These are phyloP conservation scores for Neoboletus magnificus DNA, from an alignment of 768 basidiomycete genomes.

Conservation along the genomic window DNA sequence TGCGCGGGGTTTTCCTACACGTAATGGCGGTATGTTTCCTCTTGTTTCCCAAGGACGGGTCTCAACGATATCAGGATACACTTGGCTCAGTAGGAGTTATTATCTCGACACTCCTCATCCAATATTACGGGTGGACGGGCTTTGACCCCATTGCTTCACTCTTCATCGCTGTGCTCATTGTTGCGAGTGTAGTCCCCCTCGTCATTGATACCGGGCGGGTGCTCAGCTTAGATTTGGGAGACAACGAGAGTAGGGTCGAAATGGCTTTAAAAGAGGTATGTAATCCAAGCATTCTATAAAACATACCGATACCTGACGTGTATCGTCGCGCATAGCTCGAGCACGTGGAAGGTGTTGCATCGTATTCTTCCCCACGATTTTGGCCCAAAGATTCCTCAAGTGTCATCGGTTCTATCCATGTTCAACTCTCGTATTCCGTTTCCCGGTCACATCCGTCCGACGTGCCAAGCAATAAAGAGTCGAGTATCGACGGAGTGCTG, in stretches of 20 bases:
- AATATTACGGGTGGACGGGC: conserved; percentile 96
- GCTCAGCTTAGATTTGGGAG: conserved; percentile 81
- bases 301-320: neutral
- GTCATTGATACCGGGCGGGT: conserved; percentile 92
- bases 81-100: conserved; percentile 98
- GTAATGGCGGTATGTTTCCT: conserved; percentile 78
- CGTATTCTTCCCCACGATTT: conserved; percentile 80
- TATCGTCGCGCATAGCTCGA: conserved; percentile 47
- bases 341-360: conserved; percentile 73
- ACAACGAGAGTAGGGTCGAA: conserved; percentile 51
- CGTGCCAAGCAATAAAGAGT: conserved; percentile 27
- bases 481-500: conserved; percentile 57
- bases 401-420: conserved; percentile 87
- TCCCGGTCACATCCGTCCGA: conserved; percentile 53
- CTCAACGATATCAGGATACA: conserved; percentile 61
- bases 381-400: conserved; percentile 93
- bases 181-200: conserved; percentile 92
- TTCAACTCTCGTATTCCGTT: conserved; percentile 71
- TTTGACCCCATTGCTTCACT: conserved; percentile 98
- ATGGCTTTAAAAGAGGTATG: conserved; percentile 63
- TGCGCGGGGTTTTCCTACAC: conserved; percentile 98
- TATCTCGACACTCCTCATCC: conserved; percentile 91
- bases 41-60: neutral
- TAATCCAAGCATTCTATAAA: neutral
- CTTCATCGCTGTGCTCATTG: conserved; percentile 93